Percentiles rank a stretch among this genome's conserved stretches.
These are phyloP conservation scores for Cyberlindnera veronae DNA, from an alignment of 805 yeast species.

Conservation along the genomic window DNA sequence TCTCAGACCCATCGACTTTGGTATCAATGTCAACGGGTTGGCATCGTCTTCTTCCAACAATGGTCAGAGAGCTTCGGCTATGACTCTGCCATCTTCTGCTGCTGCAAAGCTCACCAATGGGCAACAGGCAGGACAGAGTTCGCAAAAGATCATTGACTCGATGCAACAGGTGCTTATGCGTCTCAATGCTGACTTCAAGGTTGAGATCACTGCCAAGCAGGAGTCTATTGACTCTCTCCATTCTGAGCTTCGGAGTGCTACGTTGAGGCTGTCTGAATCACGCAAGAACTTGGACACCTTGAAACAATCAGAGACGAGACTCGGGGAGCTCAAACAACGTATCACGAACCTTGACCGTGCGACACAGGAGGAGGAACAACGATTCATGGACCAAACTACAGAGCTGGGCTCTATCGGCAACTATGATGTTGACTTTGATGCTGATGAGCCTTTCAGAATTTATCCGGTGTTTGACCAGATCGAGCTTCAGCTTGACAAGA, in stretches of 20 bases:
- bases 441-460: slow-evolving; percentile 88
- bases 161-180: slow-evolving; percentile 48
- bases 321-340: slow-evolving; percentile 51
- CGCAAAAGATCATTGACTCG: slow-evolving; percentile 43
- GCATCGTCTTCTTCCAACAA: slow-evolving; percentile 3
- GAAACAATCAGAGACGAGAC: slow-evolving; percentile 38
- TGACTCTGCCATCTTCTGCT: not conserved
- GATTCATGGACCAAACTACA: slow-evolving; percentile 43
- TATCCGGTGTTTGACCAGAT: slow-evolving; percentile 55
- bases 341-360: slow-evolving; percentile 59
- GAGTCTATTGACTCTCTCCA: slow-evolving; percentile 50
- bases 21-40: slow-evolving; percentile 47
- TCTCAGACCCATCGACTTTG: slow-evolving; percentile 82
- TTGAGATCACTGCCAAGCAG: slow-evolving; percentile 53
- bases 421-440: slow-evolving; percentile 63
- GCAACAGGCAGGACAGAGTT: slow-evolving; percentile 18
- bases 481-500: slow-evolving; percentile 35
- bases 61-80: not conserved
- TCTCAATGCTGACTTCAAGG: slow-evolving; percentile 56
- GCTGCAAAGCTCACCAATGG: not conserved
- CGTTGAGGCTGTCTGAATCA: slow-evolving; percentile 45
- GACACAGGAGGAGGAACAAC: slow-evolving; percentile 56
- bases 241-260: slow-evolving; percentile 53
- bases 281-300: slow-evolving; percentile 51
- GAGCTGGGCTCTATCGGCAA: slow-evolving; percentile 36